Percentiles rank a stretch among this genome's conserved stretches.
phyloP scores from a whole-genome alignment of 805 yeast genomes.

The Hanseniaspora taiwanica region DNA sequence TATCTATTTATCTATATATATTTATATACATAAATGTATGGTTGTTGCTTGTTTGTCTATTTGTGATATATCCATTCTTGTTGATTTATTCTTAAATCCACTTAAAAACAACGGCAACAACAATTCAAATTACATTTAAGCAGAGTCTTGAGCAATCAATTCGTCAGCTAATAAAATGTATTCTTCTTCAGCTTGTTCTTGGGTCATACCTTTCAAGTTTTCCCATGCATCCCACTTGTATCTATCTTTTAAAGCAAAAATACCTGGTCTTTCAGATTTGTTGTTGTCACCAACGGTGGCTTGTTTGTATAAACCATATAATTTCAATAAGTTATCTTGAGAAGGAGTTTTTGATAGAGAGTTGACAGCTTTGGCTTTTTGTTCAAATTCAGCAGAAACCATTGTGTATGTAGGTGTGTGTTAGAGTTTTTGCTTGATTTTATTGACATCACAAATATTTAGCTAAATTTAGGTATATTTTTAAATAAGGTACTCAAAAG shows the following conservation, averaged over 20 bases:
- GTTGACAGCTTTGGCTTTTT: slow-evolving; percentile 68
- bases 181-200: slow-evolving; percentile 82
- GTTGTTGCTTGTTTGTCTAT: no score
- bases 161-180: slow-evolving; percentile 58
- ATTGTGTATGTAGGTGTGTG: slow-evolving; percentile 7
- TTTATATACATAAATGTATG: no score
- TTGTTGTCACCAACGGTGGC: slow-evolving; percentile 84
- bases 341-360: slow-evolving; percentile 61
- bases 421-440: not conserved
- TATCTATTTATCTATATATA: no score
- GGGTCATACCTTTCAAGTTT: slow-evolving; percentile 67
- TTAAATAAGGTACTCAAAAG: no score
- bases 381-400: slow-evolving; percentile 24
- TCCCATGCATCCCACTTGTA: slow-evolving; percentile 98
- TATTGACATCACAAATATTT: no score
- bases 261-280: slow-evolving; percentile 69
- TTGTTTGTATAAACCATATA: slow-evolving; percentile 92
- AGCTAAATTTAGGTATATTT: no score
- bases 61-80: not conserved
- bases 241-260: slow-evolving; percentile 87
- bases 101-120: not conserved
- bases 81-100: not conserved
- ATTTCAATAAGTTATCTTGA: slow-evolving; percentile 74
- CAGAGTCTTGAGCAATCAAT: slow-evolving; percentile 38
- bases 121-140: not conserved